Evolutionary conservation across 2,329 filamentous ascomycete genomes (phyloP).

Genomic region (Trematosphaeria pertusa): DNA sequence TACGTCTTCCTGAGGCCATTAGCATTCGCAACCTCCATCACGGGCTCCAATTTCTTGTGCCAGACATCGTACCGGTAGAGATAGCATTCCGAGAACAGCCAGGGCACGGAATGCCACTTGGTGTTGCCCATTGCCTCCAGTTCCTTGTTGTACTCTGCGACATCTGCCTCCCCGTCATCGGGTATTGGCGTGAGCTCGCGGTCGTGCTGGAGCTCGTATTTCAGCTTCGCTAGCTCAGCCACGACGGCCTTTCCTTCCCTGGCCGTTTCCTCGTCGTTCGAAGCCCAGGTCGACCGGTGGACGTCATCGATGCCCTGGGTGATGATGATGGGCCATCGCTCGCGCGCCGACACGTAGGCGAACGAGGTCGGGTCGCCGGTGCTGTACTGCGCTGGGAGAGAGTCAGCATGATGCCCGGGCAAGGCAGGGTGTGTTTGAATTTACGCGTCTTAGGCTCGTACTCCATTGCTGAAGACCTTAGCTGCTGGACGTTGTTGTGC

Average conservation of each 20-base stretch:
- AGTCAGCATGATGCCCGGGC: constrained; percentile 8
- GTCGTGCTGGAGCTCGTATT: constrained; percentile 95
- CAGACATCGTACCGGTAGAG: constrained; percentile 74
- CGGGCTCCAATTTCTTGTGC: too few species aligned
- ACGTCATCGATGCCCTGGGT: constrained; percentile 94
- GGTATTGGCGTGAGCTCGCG: constrained; percentile 75
- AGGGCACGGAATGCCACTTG: constrained; percentile 83
- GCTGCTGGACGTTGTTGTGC: neutral
- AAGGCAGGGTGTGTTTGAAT: constrained; percentile 45
- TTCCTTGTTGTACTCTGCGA: constrained; percentile 85
- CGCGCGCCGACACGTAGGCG: constrained; percentile 81
- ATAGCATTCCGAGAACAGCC: constrained; percentile 95
- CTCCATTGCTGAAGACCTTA: constrained; percentile 63
- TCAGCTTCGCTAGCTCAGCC: constrained; percentile 78
- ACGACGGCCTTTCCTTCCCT: constrained; percentile 88
- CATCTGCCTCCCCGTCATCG: constrained; percentile 79
- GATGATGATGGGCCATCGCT: constrained; percentile 93
- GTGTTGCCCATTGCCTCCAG: constrained; percentile 74
- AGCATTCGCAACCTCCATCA: constrained; percentile 7
- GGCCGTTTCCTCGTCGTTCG: constrained; percentile 67
- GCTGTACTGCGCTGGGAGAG: constrained; percentile 70
- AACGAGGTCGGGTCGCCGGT: constrained; percentile 88
- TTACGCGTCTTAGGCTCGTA: constrained; percentile 76
- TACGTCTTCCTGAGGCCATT: constrained; percentile 65
- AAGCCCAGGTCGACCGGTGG: constrained; percentile 72